Percentiles rank a stretch among this genome's conserved stretches.
Conservation (phyloP, 108 stramenopile genomes). For the Craspedostauros australis region DNA sequence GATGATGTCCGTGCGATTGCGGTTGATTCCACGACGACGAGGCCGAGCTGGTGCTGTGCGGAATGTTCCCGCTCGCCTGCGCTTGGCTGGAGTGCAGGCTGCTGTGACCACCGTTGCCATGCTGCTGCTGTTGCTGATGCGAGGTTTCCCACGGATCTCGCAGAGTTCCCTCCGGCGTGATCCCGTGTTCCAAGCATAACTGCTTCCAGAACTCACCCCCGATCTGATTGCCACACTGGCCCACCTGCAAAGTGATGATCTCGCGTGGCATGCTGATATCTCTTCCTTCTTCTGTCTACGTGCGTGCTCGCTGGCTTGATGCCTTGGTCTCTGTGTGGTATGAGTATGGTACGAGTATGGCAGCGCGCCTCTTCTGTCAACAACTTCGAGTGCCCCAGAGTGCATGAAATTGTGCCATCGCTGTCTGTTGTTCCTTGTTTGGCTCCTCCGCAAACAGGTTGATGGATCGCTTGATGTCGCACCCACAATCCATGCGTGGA, state of each 20-base stretch:
- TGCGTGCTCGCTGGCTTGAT: not conserved
- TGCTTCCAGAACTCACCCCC: slow-evolving; percentile 99
- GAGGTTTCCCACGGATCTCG: slow-evolving; percentile 27
- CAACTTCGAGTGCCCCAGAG: too few species aligned
- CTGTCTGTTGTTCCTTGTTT: too few species aligned
- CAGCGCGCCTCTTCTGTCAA: too few species aligned
- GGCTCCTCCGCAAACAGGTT: too few species aligned
- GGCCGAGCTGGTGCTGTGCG: slow-evolving; percentile 4
- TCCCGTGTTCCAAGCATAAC: slow-evolving; percentile 97
- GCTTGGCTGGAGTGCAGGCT: not conserved
- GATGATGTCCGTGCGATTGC: not conserved
- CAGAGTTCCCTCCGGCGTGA: slow-evolving; percentile 90
- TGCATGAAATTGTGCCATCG: too few species aligned
- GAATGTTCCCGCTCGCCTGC: too few species aligned
- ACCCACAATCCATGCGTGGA: too few species aligned
- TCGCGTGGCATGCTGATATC: slow-evolving; percentile 92
- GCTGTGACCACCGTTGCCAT: not conserved
- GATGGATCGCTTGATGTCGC: too few species aligned
- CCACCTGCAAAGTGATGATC: slow-evolving; percentile 98
- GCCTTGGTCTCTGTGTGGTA: not conserved
- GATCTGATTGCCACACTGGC: slow-evolving; percentile 99
- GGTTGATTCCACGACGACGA: not conserved
- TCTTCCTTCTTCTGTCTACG: too few species aligned
- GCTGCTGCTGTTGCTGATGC: slow-evolving; percentile 1
- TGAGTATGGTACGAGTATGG: not conserved